phyloP scores from a whole-genome alignment of 306 rosid genomes.

The Lagenaria siceraria region DNA sequence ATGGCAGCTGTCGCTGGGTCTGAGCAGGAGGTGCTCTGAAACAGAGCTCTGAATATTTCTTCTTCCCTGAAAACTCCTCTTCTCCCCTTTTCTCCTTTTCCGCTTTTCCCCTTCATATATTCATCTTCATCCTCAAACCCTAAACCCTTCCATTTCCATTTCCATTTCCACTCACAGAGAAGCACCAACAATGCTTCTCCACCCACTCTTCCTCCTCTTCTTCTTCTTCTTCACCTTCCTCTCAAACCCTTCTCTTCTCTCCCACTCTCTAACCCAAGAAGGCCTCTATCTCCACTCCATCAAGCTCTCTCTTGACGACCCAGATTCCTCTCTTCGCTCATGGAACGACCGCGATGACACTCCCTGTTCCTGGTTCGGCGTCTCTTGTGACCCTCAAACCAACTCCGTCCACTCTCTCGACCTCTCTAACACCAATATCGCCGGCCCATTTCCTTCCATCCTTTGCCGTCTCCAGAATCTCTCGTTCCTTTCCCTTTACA shows the following conservation, averaged over 20 bases:
- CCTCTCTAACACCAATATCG: conserved; percentile 72
- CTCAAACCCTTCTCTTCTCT: neutral
- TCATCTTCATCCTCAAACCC: neutral
- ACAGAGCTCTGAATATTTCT: neutral
- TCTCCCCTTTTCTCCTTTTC: neutral
- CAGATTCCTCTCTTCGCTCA: conserved; percentile 2
- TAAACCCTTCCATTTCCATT: neutral
- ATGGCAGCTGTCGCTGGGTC: neutral
- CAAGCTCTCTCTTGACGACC: conserved; percentile 10
- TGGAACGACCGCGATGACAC: conserved; percentile 8
- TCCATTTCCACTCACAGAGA: neutral
- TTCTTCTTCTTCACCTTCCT: neutral
- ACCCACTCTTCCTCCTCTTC: neutral
- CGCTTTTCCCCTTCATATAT: neutral
- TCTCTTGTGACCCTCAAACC: conserved; percentile 44
- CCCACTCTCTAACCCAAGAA: conserved; percentile 4
- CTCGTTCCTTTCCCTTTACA: conserved; percentile 32
- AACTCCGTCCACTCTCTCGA: conserved; percentile 53
- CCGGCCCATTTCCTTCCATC: conserved; percentile 44
- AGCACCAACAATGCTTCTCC: neutral
- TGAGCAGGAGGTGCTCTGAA: neutral
- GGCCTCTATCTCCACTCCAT: conserved; percentile 3
- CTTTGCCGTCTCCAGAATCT: conserved; percentile 33
- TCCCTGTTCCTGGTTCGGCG: conserved; percentile 33
- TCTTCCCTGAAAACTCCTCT: neutral